Evolutionary conservation across 2,329 filamentous ascomycete species (phyloP), one percentile per base, ranked within the genome.

Genomic region (Neopestalotiopsis sp.): DNA sequence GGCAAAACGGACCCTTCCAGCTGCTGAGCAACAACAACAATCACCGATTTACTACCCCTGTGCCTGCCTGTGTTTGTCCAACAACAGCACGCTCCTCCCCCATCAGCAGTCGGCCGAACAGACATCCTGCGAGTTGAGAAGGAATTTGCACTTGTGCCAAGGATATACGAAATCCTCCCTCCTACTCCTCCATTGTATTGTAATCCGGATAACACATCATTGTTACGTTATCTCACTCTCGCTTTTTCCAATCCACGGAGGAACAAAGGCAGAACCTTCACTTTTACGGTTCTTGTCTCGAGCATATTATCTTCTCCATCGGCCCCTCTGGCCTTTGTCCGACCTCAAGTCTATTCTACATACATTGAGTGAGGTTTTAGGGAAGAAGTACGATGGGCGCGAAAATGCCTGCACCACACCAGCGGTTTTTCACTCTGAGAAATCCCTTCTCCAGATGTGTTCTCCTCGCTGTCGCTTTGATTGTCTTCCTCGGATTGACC

Each of bases 401-500:
- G 67, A 81, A 76, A 72, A 74, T 83, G 70, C 76, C 80, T 40
- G 75, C 78, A 68, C 74, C 82, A 68, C 79, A 82, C 72, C 84
- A 79, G 62, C 76, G 80, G 72, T 79, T 84, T 71, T 79, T 85
- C 78, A 85, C 77, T 72, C 85, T 86, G 83, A 81, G 85, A 71
- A 86, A 84, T 72, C 82, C 84, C 4, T 81, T 86, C 67, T 79
- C 80, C 57, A 80, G 83, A 77, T 84, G 81, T 64, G 76, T 86
- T 13, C 69, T 85, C 40, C 79, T 85, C 71, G 81, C 83, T 63
- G 73, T 83, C 28, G 78, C 79, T 68, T 76, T 87, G 66, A 74
- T 86, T 10, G 70, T 85, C 68, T 75, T 86, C 59, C 76, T 86
- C 62, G 76, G 77, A 61, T 70, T 83, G 38, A 78, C 83, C 6